Percentiles rank a stretch among this genome's conserved stretches.
phyloP scores from a whole-genome alignment of 1,284 basidiomycete genomes.

The Apiotrichum sp. region DNA sequence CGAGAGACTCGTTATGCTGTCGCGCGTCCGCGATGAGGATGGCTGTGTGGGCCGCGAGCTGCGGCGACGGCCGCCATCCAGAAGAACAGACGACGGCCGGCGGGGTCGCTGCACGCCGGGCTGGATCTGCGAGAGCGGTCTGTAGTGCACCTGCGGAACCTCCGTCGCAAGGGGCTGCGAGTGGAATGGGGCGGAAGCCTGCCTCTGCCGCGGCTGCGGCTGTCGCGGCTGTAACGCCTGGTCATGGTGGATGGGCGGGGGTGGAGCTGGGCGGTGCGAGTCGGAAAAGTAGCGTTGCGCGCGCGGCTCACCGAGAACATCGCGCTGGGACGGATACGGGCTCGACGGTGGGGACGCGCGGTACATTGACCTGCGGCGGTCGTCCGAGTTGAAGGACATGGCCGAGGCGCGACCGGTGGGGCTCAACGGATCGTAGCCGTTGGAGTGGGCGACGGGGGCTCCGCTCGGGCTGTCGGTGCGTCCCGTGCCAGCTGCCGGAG shows the following conservation, averaged over 20 bases:
- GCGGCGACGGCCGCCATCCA: background rate
- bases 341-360: background rate
- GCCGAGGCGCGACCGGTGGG: background rate
- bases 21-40: background rate
- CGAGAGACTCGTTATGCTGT: background rate
- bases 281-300: too few species aligned
- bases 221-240: background rate
- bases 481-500: too few species aligned
- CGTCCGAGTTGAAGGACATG: too few species aligned
- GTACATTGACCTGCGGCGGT: background rate
- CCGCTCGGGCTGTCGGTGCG: too few species aligned
- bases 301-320: background rate
- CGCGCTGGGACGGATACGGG: background rate
- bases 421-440: too few species aligned
- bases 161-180: too few species aligned
- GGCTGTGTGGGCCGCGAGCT: background rate
- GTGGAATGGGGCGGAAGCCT: too few species aligned
- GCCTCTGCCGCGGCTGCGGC: background rate
- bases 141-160: too few species aligned
- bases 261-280: too few species aligned
- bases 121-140: too few species aligned
- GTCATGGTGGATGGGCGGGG: background rate
- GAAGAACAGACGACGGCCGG: background rate
- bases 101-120: background rate
- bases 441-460: too few species aligned